These are phyloP conservation scores for Coniochaeta ligniaria DNA, from an alignment of 2,329 filamentous ascomycete species.

Conservation along the genomic window DNA sequence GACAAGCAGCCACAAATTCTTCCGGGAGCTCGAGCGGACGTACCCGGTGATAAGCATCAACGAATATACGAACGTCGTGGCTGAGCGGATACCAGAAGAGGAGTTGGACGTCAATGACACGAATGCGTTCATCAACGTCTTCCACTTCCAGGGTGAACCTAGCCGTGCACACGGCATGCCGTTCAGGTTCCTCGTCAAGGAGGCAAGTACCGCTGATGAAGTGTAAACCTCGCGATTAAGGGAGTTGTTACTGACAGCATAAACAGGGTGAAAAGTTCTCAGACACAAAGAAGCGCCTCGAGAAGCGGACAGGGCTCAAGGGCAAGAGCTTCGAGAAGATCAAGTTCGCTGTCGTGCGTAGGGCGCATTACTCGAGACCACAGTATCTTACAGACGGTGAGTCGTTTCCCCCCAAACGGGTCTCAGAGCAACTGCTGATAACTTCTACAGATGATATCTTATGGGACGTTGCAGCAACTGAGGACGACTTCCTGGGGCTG, in stretches of 20 bases:
- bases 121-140: conserved; percentile 63
- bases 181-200: conserved; percentile 81
- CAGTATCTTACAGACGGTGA: conserved; percentile 83
- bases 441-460: conserved; percentile 47
- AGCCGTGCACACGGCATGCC: conserved; percentile 80
- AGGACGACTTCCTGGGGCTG: conserved; percentile 57
- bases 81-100: conserved; percentile 72
- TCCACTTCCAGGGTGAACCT: conserved; percentile 89
- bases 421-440: conserved; percentile 12
- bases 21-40: conserved; percentile 65
- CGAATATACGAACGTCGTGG: conserved; percentile 77
- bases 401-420: conserved; percentile 22
- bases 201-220: conserved; percentile 43
- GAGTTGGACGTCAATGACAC: conserved; percentile 47
- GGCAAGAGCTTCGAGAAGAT: conserved; percentile 99
- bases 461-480: conserved; percentile 40
- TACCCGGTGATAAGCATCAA: conserved; percentile 74
- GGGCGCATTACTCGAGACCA: conserved; percentile 67
- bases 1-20: conserved; percentile 73
- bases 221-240: background rate
- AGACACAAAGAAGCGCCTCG: conserved; percentile 90
- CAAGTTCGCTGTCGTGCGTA: conserved; percentile 79
- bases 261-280: conserved; percentile 72
- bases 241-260: conserved; percentile 14
- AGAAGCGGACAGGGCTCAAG: conserved; percentile 88